Percentiles rank a stretch among this genome's conserved stretches.
Conservation (phyloP, 192 early-diverging fungal species). For the Mycoemilia scoparia region DNA sequence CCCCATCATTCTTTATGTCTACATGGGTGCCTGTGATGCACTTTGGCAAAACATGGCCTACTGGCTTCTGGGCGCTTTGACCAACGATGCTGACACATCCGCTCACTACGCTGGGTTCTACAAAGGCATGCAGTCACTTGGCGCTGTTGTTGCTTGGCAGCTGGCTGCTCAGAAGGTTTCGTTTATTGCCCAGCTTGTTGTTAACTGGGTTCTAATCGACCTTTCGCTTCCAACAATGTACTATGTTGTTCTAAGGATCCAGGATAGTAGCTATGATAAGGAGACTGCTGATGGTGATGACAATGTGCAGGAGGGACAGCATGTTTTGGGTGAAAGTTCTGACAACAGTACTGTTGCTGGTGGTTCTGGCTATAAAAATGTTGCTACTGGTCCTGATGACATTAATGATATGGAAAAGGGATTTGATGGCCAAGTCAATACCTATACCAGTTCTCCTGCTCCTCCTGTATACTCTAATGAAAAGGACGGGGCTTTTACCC, state of each 20-base stretch:
- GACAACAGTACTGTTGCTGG: too few relatives aligned
- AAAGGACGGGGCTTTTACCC: too few relatives aligned
- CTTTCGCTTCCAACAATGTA: constrained; percentile 31
- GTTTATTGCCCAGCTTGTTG: constrained; percentile 32
- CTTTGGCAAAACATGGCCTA: constrained; percentile 66
- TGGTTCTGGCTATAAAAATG: too few relatives aligned
- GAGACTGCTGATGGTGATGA: not conserved
- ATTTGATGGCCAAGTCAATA: too few relatives aligned
- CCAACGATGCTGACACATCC: constrained; percentile 56
- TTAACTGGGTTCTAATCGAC: constrained; percentile 34
- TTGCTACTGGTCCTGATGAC: too few relatives aligned
- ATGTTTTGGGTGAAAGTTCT: too few relatives aligned
- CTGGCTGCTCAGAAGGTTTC: constrained; percentile 34
- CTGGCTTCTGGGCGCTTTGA: constrained; percentile 74
- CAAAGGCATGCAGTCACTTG: constrained; percentile 76
- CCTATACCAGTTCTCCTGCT: too few relatives aligned
- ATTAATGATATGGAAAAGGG: too few relatives aligned
- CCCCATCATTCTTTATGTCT: constrained; percentile 47
- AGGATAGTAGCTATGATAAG: constrained; percentile 20
- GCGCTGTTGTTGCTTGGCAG: constrained; percentile 52
- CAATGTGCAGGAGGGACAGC: constrained; percentile 1
- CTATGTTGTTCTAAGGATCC: constrained; percentile 26
- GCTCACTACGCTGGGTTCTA: constrained; percentile 72
- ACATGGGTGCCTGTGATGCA: constrained; percentile 63
- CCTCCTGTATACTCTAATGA: too few relatives aligned